Conservation (phyloP, 2,329 filamentous ascomycete species). For the Claviceps sp. region DNA sequence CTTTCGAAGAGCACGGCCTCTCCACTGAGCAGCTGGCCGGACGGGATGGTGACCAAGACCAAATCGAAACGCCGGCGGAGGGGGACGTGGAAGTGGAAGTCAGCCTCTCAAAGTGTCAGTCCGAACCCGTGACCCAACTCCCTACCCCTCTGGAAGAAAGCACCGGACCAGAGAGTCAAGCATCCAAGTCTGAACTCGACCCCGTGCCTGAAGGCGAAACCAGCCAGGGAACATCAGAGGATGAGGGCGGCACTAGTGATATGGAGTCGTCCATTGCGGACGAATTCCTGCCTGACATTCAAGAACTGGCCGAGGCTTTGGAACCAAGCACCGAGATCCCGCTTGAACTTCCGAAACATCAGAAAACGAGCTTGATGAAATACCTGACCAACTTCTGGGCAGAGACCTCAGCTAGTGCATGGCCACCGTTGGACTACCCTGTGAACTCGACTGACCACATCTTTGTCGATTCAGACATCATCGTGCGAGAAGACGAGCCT, state of each 20-base stretch:
- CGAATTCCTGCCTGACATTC: slow-evolving; percentile 50
- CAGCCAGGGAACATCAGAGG: slow-evolving; percentile 50
- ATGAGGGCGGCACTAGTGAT: slow-evolving; percentile 57
- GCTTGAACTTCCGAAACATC: slow-evolving; percentile 76
- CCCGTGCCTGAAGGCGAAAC: slow-evolving; percentile 15
- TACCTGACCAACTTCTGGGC: slow-evolving; percentile 98
- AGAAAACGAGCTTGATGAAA: slow-evolving; percentile 87
- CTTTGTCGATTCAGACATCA: slow-evolving; percentile 92
- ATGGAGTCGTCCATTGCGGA: slow-evolving; percentile 56
- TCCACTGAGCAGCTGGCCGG: slow-evolving; percentile 31
- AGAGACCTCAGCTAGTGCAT: slow-evolving; percentile 89
- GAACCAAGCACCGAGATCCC: slow-evolving; percentile 47
- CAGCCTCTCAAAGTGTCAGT: slow-evolving; percentile 8
- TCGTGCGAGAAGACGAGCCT: slow-evolving; percentile 93
- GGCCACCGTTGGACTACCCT: slow-evolving; percentile 86
- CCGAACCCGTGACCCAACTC: slow-evolving; percentile 10
- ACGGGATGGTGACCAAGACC: slow-evolving; percentile 7
- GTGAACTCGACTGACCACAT: slow-evolving; percentile 82
- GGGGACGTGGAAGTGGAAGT: slow-evolving; percentile 3
- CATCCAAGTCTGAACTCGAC: slow-evolving; percentile 16
- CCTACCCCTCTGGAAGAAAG: slow-evolving; percentile 12
- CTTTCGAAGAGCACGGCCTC: slow-evolving; percentile 66
- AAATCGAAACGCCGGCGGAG: slow-evolving; percentile 11
- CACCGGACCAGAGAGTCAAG: slow-evolving; percentile 12
- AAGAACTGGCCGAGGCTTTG: slow-evolving; percentile 48